A percentile compares a stretch with the other conserved stretches of the same genome.
Conservation (phyloP, 345 rosid genomes). For the Eucalyptus fibrosa region DNA sequence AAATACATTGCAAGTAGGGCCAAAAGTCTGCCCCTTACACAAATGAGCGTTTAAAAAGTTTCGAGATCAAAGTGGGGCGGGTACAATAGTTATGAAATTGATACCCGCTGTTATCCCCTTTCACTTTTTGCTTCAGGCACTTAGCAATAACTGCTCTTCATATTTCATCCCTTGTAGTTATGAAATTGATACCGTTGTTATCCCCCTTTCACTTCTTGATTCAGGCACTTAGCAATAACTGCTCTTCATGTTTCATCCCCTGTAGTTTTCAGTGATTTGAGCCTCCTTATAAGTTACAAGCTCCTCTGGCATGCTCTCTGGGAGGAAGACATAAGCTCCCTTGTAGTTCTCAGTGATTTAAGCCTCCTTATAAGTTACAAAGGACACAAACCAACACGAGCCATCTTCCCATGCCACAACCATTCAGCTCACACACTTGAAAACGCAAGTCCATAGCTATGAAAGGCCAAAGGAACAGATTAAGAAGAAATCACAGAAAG, state of each 20-base stretch:
- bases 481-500: not conserved
- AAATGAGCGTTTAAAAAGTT: not conserved
- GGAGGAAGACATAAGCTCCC: not conserved
- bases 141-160: not conserved
- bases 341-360: not conserved
- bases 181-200: too few species aligned
- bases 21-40: not conserved
- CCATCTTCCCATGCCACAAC: too few species aligned
- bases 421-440: too few species aligned
- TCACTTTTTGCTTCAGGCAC: not conserved
- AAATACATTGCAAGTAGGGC: too few species aligned
- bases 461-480: not conserved
- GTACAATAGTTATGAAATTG: too few species aligned
- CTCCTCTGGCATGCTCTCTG: not conserved
- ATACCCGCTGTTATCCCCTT: too few species aligned
- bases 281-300: not conserved
- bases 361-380: not conserved
- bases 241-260: not conserved
- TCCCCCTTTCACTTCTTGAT: too few species aligned
- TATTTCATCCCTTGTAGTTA: not conserved
- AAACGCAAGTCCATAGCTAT: too few species aligned
- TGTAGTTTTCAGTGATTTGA: not conserved
- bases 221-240: too few species aligned
- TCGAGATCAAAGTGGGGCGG: too few species aligned
- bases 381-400: not conserved